phyloP scores from a whole-genome alignment of 345 rosid genomes.

The Pugionium dolabratum region DNA sequence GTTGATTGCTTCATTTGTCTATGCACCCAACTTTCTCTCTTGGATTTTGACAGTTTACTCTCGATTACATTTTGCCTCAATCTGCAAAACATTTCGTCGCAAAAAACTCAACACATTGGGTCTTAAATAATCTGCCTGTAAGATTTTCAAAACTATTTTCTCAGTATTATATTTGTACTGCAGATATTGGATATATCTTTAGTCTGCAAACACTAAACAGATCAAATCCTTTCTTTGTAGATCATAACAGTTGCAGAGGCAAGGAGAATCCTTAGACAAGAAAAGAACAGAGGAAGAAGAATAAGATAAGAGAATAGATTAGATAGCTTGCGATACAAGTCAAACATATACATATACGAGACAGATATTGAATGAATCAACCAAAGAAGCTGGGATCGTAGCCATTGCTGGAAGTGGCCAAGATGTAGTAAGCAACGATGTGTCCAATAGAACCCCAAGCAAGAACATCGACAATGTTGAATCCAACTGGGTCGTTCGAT shows the following conservation, averaged over 20 bases:
- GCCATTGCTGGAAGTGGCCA: constrained; percentile 96
- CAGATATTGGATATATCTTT: not conserved
- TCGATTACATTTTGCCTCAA: too few species aligned
- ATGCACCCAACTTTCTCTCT: too few species aligned
- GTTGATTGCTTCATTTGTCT: too few species aligned
- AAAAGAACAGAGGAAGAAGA: not conserved
- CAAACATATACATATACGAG: constrained; percentile 28
- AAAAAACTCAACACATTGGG: too few species aligned
- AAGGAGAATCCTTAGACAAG: constrained; percentile 13
- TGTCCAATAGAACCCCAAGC: constrained; percentile 99
- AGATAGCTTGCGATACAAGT: constrained; percentile 35
- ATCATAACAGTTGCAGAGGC: not conserved
- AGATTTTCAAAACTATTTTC: too few species aligned
- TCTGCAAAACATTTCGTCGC: too few species aligned
- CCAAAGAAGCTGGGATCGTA: constrained; percentile 82
- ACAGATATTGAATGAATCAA: constrained; percentile 21
- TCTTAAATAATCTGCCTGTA: too few species aligned
- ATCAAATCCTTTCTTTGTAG: not conserved
- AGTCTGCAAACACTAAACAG: not conserved
- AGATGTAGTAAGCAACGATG: constrained; percentile 92
- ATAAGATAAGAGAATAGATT: constrained; percentile 14
- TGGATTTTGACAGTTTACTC: too few species aligned
- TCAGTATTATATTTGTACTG: too few species aligned
- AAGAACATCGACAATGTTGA: constrained; percentile 94
- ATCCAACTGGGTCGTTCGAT: constrained; percentile 95